Percentiles rank a stretch among this genome's conserved stretches.
These are phyloP conservation scores for Camillea tinctor DNA, from an alignment of 2,329 filamentous ascomycete genomes.

Conservation along the genomic window DNA sequence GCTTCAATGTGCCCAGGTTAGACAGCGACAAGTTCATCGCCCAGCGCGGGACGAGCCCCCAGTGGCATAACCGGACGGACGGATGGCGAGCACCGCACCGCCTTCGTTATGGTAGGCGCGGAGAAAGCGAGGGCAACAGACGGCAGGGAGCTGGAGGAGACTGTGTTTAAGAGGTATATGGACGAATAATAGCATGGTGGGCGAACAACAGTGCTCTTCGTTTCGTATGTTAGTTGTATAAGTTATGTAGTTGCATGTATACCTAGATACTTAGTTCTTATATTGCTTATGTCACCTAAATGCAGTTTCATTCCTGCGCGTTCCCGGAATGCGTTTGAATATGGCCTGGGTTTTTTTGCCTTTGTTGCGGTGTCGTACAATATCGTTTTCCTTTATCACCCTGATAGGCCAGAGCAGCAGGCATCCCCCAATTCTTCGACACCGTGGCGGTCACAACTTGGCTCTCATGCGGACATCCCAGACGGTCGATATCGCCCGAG, in stretches of 20 bases:
- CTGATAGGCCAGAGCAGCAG: slow-evolving; percentile 40
- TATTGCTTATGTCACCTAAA: slow-evolving; percentile 29
- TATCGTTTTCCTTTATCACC: slow-evolving; percentile 30
- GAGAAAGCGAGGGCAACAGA: slow-evolving; percentile 38
- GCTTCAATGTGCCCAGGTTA: too few relatives aligned
- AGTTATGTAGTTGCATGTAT: background rate
- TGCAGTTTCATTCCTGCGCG: slow-evolving; percentile 38
- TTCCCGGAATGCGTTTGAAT: slow-evolving; percentile 39
- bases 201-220: too few relatives aligned
- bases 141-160: slow-evolving; percentile 39
- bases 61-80: slow-evolving; percentile 48
- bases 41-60: slow-evolving; percentile 40
- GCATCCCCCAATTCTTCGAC: slow-evolving; percentile 36
- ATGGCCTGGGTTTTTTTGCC: slow-evolving; percentile 23
- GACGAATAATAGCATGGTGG: background rate
- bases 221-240: too few relatives aligned
- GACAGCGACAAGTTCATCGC: slow-evolving; percentile 45
- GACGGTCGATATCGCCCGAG: slow-evolving; percentile 35
- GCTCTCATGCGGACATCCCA: slow-evolving; percentile 16
- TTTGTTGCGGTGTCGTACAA: slow-evolving; percentile 29
- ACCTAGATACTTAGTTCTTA: slow-evolving; percentile 7
- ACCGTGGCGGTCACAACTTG: slow-evolving; percentile 22
- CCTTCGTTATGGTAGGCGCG: slow-evolving; percentile 40
- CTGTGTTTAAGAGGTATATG: slow-evolving; percentile 15
- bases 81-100: slow-evolving; percentile 36